Evolutionary conservation across 2,329 filamentous ascomycete genomes (phyloP).

Genomic region (Furcasterigmium sp.): DNA sequence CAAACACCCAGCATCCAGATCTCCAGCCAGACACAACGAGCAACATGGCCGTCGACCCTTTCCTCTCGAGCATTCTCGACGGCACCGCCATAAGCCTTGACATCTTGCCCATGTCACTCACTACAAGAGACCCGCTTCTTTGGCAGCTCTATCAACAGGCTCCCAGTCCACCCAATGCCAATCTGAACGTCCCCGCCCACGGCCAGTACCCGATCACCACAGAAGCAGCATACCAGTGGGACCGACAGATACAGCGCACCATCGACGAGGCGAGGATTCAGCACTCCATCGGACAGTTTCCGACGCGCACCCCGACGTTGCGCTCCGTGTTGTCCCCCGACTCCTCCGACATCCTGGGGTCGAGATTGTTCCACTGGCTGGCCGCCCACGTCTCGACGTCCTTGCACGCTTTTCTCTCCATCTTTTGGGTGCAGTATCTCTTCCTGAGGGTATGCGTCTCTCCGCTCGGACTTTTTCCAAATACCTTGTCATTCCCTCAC

Average conservation of each 20-base stretch:
- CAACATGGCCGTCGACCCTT: not conserved
- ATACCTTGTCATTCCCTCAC: no score
- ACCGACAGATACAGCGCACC: not conserved
- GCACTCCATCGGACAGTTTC: not conserved
- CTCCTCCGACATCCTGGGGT: not conserved
- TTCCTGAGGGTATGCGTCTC: not conserved
- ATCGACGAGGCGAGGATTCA: not conserved
- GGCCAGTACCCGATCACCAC: not conserved
- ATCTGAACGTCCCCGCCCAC: no score
- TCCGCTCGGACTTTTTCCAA: no score
- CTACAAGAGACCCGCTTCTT: not conserved
- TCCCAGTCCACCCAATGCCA: no score
- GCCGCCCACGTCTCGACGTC: not conserved
- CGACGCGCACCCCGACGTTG: not conserved
- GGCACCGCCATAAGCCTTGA: not conserved
- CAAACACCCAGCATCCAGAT: no score
- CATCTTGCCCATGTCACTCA: not conserved
- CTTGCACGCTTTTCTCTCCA: not conserved
- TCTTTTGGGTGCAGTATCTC: not conserved
- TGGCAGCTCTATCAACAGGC: not conserved
- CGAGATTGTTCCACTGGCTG: not conserved
- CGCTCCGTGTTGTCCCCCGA: not conserved
- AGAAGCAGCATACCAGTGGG: not conserved
- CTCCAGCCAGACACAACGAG: no score
- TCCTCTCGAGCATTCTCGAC: not conserved